These are phyloP conservation scores for Thalassia testudinum DNA, from an alignment of 116 monocot genomes.

Conservation along the genomic window DNA sequence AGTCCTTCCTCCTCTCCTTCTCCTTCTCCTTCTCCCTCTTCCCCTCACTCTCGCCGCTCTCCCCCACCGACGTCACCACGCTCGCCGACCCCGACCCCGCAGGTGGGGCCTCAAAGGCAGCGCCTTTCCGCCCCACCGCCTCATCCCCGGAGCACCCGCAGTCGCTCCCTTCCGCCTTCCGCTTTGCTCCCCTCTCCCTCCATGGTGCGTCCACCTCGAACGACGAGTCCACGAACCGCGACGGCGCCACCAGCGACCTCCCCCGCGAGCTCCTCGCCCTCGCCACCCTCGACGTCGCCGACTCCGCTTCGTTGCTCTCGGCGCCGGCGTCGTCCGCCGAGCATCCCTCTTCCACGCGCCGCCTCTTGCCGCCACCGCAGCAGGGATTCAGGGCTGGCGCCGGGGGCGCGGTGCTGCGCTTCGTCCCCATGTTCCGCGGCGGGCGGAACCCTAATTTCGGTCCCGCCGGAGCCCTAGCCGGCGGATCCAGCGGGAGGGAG, in stretches of 20 bases:
- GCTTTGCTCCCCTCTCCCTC: slow-evolving; percentile 37
- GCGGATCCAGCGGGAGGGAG: no score
- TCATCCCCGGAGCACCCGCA: not conserved
- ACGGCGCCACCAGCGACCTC: slow-evolving; percentile 31
- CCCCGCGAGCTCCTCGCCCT: slow-evolving; percentile 29
- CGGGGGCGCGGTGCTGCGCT: no score
- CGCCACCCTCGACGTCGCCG: slow-evolving; percentile 13
- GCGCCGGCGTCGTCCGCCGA: not conserved
- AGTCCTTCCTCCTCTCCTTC: slow-evolving; percentile 28
- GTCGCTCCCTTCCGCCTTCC: not conserved
- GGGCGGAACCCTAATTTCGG: no score
- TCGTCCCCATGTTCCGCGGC: no score
- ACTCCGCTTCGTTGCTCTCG: not conserved
- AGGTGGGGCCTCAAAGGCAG: slow-evolving; percentile 26
- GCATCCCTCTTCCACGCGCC: not conserved
- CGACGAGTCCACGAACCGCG: slow-evolving; percentile 42
- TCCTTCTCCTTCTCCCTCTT: not conserved
- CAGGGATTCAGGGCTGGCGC: no score
- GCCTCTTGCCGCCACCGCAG: no score
- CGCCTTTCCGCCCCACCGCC: slow-evolving; percentile 20
- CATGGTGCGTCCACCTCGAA: slow-evolving; percentile 36
- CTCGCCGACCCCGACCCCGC: slow-evolving; percentile 15
- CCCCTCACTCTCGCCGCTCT: slow-evolving; percentile 1
- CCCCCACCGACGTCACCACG: slow-evolving; percentile 25
- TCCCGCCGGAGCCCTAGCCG: no score